Conservation (phyloP, 305 asterid genomes). For the Fraxinus paxiana region DNA sequence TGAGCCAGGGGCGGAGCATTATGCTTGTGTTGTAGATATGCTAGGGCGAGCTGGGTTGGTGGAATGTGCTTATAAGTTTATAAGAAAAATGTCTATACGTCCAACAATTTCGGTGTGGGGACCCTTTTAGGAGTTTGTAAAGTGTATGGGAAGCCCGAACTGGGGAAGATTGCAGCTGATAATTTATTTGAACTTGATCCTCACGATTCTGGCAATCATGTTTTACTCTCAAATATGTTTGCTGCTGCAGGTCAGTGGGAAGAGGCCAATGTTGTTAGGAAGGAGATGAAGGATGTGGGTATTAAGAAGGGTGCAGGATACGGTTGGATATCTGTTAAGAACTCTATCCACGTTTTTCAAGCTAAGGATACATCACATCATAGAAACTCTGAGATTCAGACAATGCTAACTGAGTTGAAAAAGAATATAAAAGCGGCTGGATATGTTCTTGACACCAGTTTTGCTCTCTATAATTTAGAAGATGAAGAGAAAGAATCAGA, state of each 20-base stretch:
- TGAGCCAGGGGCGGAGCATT: conserved; percentile 75
- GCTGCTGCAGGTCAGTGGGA: conserved; percentile 86
- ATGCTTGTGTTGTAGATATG: conserved; percentile 87
- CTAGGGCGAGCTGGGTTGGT: conserved; percentile 80
- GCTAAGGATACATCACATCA: conserved; percentile 73
- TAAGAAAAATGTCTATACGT: conserved; percentile 48
- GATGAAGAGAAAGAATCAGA: conserved; percentile 90
- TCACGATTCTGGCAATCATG: conserved; percentile 75
- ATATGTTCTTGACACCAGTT: conserved; percentile 56
- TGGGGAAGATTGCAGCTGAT: conserved; percentile 71
- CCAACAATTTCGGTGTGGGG: conserved; percentile 82
- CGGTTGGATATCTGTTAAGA: conserved; percentile 77
- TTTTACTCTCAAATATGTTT: conserved; percentile 70
- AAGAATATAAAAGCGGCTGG: conserved; percentile 72
- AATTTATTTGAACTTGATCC: conserved; percentile 78
- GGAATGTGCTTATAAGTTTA: conserved; percentile 61
- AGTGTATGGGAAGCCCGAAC: conserved; percentile 53
- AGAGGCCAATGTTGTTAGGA: conserved; percentile 66
- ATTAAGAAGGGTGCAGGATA: conserved; percentile 74
- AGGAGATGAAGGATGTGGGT: conserved; percentile 74
- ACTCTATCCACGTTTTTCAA: conserved; percentile 61
- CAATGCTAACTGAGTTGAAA: conserved; percentile 52
- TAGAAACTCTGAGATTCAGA: conserved; percentile 63
- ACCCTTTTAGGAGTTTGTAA: conserved; percentile 76
- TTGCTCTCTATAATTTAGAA: conserved; percentile 72